phyloP scores from a whole-genome alignment of 495 filamentous ascomycete species.

The Annulohypoxylon maeteangense region DNA sequence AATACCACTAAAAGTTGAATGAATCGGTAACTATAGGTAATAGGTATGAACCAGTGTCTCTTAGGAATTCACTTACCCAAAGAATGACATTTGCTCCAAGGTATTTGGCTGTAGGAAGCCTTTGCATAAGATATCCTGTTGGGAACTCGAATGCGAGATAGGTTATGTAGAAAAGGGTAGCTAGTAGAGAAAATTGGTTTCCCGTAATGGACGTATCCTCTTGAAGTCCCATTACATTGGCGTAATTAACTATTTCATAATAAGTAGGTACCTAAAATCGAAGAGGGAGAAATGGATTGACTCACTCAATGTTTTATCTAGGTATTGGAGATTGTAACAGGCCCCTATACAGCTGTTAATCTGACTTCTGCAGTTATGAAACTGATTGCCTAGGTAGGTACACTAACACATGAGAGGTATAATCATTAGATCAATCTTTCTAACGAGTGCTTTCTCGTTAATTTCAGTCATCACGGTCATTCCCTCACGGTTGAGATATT shows the following conservation, averaged over 20 bases:
- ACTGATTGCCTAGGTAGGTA: background rate
- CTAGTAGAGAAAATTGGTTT: conserved; percentile 38
- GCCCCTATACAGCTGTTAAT: conserved; percentile 25
- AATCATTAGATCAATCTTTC: conserved; percentile 40
- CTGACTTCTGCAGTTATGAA: background rate
- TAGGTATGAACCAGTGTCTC: background rate
- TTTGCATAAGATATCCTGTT: conserved; percentile 65
- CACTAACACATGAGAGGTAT: conserved; percentile 42
- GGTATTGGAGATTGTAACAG: conserved; percentile 42
- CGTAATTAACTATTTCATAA: conserved; percentile 36
- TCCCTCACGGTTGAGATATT: conserved; percentile 32
- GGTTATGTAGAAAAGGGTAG: conserved; percentile 41
- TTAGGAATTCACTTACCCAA: conserved; percentile 46
- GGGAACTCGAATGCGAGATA: conserved; percentile 51
- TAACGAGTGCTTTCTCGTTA: conserved; percentile 41
- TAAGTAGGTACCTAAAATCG: conserved; percentile 11
- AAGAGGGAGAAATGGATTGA: background rate
- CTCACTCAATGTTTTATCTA: conserved; percentile 42
- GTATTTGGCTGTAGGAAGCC: conserved; percentile 67
- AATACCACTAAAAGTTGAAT: background rate
- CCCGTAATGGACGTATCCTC: conserved; percentile 40
- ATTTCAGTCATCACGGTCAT: conserved; percentile 31
- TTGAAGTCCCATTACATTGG: conserved; percentile 44
- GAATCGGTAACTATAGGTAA: too few relatives aligned
- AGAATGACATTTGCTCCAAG: conserved; percentile 66